A percentile compares a stretch with the other conserved stretches of the same genome.
These are phyloP conservation scores for Rhizopogon sp. DNA, from an alignment of 768 basidiomycete genomes.

Conservation along the genomic window DNA sequence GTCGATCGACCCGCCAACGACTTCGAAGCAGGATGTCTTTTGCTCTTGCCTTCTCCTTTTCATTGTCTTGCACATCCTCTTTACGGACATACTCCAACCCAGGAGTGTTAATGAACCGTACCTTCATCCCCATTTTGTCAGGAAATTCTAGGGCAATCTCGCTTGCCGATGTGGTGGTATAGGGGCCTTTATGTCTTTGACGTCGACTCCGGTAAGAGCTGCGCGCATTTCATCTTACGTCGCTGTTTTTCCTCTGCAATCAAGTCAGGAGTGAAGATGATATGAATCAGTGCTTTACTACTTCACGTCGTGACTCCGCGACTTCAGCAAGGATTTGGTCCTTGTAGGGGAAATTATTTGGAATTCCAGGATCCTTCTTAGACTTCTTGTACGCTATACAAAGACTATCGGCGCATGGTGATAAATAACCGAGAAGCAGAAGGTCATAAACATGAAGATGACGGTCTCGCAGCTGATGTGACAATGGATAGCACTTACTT, in stretches of 20 bases:
- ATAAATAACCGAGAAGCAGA: slow-evolving; percentile 3
- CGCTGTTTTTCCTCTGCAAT: slow-evolving; percentile 67
- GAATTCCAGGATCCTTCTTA: slow-evolving; percentile 86
- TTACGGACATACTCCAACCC: slow-evolving; percentile 57
- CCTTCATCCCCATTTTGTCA: slow-evolving; percentile 30
- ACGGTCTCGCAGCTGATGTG: neutral
- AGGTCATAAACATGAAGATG: neutral
- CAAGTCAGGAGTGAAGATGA: neutral
- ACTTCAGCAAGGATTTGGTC: slow-evolving; percentile 91
- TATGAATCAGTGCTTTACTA: slow-evolving; percentile 28
- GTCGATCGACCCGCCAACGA: slow-evolving; percentile 75
- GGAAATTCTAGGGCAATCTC: slow-evolving; percentile 49
- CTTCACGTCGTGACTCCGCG: slow-evolving; percentile 71
- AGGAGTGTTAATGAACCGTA: slow-evolving; percentile 82
- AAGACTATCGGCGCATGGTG: slow-evolving; percentile 1
- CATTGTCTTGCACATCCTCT: slow-evolving; percentile 24
- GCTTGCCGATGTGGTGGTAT: slow-evolving; percentile 67
- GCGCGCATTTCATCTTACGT: slow-evolving; percentile 60
- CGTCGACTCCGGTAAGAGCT: slow-evolving; percentile 24
- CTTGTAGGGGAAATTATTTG: slow-evolving; percentile 91
- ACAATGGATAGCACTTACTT: slow-evolving; percentile 38
- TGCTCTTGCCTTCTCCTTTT: slow-evolving; percentile 27
- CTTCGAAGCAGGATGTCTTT: slow-evolving; percentile 77
- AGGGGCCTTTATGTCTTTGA: slow-evolving; percentile 40
- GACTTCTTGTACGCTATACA: slow-evolving; percentile 51